Evolutionary conservation across 2,329 filamentous ascomycete species (phyloP), one percentile per base, ranked within the genome.

Genomic region (Epichloe uncinata): DNA sequence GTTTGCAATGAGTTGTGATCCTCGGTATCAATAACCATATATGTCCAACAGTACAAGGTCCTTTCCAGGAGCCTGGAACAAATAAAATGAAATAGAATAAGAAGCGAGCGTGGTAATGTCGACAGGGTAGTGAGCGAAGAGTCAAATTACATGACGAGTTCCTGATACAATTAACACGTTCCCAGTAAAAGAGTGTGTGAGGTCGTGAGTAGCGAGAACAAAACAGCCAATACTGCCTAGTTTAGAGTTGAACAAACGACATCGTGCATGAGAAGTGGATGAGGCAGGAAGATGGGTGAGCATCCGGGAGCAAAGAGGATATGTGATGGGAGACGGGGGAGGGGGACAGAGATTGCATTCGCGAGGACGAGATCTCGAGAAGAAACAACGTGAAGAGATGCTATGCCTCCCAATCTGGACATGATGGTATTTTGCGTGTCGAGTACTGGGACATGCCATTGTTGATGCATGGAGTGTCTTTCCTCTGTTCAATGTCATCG

Each of bases 401-500:
- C 20, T 9, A 47, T 30, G 45, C 20, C 35, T 47, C 45, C 15
- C 45, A 38, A 13, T 30, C 15, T 18, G 33, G 30, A 35, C 33
- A 15, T 5, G 30, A 36, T 45, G 40, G 33, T 26, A 37, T 26
- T 43, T 16, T 34, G 15, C 42, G 15, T 41, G 48, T 33, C n/a
- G 36, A 45, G n/a, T 22, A 18, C 18, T 35, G 36, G 2, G 30
- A 43, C 49, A 47, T 34, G 18, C 49, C 49, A 50, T 50, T 26
- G 36, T 45, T 26, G 36, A 20, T 18, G 26, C 20, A 41, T 40
- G 46, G 18, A n/a, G 18, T 43, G 47, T 48, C 33, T 37, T 37
- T 36, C 13, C 8, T 26, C 9, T 5, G 6, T 16, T 36, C 13
- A 7, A 12, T 6, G 8, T 13, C 16, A 13, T 48, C 37, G 26